Conservation (phyloP, 352 stramenopile species). For the Pythium insidiosum region DNA sequence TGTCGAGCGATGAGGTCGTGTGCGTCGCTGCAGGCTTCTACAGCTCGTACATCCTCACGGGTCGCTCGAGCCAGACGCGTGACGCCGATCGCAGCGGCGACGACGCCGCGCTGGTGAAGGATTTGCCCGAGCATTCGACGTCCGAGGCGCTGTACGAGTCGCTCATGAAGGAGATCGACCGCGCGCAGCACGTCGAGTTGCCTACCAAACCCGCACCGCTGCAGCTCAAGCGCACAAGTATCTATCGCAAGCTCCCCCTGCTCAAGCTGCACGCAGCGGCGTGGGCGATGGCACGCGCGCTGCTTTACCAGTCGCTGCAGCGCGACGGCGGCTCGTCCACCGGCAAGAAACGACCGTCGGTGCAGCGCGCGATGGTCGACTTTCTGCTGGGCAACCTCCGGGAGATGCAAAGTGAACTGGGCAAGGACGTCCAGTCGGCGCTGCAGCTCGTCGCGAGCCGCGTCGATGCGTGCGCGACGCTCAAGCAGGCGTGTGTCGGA, state of each 20-base stretch:
- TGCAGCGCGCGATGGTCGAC: slow-evolving; percentile 38
- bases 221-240: slow-evolving; percentile 35
- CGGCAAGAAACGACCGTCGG: too few relatives aligned
- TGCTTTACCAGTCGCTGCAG: slow-evolving; percentile 83
- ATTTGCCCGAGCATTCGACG: slow-evolving; percentile 56
- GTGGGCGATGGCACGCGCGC: slow-evolving; percentile 69
- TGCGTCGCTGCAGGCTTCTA: slow-evolving; percentile 81
- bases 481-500: slow-evolving; percentile 63
- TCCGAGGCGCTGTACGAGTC: slow-evolving; percentile 78
- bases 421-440: not conserved
- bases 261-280: slow-evolving; percentile 69
- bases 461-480: slow-evolving; percentile 22
- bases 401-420: slow-evolving; percentile 18
- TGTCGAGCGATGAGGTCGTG: slow-evolving; percentile 78
- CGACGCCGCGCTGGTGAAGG: slow-evolving; percentile 33
- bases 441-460: slow-evolving; percentile 4
- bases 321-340: too few relatives aligned
- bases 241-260: slow-evolving; percentile 48
- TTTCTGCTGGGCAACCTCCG: slow-evolving; percentile 70
- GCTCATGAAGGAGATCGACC: slow-evolving; percentile 85
- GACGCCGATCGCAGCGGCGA: slow-evolving; percentile 26
- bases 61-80: slow-evolving; percentile 33
- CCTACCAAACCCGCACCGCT: slow-evolving; percentile 14
- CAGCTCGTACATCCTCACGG: slow-evolving; percentile 84
- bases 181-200: slow-evolving; percentile 16